Evolutionary conservation across 1,284 basidiomycete genomes (phyloP).

Genomic region (Schizopora paradoxa): DNA sequence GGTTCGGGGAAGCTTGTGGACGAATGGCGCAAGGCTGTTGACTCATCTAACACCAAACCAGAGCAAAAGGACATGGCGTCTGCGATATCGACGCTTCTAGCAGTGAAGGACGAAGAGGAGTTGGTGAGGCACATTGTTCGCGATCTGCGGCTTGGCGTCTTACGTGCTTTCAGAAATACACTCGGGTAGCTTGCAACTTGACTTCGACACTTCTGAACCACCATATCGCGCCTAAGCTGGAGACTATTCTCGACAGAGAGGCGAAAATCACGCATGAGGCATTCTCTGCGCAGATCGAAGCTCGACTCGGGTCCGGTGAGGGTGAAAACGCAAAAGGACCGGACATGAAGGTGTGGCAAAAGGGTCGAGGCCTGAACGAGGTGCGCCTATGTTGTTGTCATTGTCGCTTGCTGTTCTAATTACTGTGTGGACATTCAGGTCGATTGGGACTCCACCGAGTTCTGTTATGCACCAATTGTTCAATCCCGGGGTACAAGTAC

Average conservation of each 20-base stretch:
- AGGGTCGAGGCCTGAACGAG: constrained; percentile 67
- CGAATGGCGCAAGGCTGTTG: constrained; percentile 70
- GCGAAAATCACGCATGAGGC: constrained; percentile 87
- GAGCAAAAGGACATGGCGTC: constrained; percentile 76
- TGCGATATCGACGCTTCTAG: constrained; percentile 75
- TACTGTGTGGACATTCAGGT: constrained; percentile 42
- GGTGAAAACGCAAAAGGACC: constrained; percentile 70
- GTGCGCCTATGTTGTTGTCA: constrained; percentile 37
- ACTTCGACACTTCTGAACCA: constrained; percentile 84
- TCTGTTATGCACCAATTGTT: constrained; percentile 93
- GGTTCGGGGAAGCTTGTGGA: constrained; percentile 74
- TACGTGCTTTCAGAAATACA: constrained; percentile 55
- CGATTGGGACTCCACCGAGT: constrained; percentile 86
- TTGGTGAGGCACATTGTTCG: constrained; percentile 48
- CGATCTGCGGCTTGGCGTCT: constrained; percentile 6
- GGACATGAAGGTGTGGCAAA: constrained; percentile 87
- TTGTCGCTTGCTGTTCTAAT: constrained; percentile 11
- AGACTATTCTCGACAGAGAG: constrained; percentile 87
- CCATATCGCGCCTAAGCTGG: constrained; percentile 86
- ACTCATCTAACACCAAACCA: constrained; percentile 50
- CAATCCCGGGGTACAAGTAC: constrained; percentile 81
- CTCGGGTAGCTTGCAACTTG: constrained; percentile 70
- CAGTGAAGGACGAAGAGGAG: constrained; percentile 89
- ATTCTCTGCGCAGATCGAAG: constrained; percentile 81
- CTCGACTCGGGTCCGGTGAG: constrained; percentile 80